phyloP scores from a whole-genome alignment of 192 early-diverging fungal species.

The Mortierella hygrophila region DNA sequence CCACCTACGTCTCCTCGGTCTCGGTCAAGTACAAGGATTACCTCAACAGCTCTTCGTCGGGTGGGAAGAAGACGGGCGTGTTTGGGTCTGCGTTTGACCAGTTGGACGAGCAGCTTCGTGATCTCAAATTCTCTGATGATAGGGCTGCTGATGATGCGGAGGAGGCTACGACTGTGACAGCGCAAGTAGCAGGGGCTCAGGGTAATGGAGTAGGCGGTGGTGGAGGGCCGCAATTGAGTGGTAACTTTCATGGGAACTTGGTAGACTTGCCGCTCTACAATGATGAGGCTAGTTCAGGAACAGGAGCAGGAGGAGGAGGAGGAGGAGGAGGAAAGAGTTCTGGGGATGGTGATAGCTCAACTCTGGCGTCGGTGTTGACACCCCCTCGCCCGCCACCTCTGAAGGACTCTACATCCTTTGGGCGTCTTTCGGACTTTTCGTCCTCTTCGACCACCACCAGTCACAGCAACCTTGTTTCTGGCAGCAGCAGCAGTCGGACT shows the following conservation, averaged over 20 bases:
- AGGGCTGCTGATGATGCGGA: constrained; percentile 1
- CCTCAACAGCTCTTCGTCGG: constrained; percentile 19
- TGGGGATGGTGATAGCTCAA: neutral
- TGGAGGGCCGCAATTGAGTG: neutral
- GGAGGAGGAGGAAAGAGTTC: neutral
- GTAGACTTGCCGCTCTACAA: constrained; percentile 10
- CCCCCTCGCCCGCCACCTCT: constrained; percentile 11
- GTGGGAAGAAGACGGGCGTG: constrained; percentile 12
- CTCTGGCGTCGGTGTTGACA: neutral
- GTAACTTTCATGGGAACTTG: constrained; percentile 23
- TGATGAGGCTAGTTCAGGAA: neutral
- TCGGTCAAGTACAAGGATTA: constrained; percentile 69
- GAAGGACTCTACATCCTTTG: constrained; percentile 14
- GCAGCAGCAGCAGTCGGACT: neutral
- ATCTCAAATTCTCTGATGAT: constrained; percentile 20
- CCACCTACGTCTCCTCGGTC: constrained; percentile 60
- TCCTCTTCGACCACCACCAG: neutral
- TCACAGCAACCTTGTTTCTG: neutral
- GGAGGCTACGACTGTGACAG: neutral
- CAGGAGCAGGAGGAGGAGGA: too few relatives aligned
- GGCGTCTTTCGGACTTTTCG: constrained; percentile 16
- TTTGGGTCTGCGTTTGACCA: constrained; percentile 17
- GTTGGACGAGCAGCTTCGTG: constrained; percentile 29
- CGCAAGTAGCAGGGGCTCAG: neutral
- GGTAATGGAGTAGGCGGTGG: neutral